phyloP scores from a whole-genome alignment of 345 rosid genomes.

The Conringia planisiliqua region DNA sequence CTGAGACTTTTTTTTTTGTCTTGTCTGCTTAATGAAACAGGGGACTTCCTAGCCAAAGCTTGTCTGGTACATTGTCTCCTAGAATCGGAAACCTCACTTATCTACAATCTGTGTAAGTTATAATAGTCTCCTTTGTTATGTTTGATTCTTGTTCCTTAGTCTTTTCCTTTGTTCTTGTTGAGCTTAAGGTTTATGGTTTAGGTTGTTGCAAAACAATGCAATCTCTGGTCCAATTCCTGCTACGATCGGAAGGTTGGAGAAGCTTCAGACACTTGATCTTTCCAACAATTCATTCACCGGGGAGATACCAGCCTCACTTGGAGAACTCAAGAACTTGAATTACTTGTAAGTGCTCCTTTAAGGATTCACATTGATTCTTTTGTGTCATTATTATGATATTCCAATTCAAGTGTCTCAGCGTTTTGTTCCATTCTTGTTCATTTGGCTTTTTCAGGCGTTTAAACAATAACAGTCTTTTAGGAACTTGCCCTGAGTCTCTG shows the following conservation, averaged over 20 bases:
- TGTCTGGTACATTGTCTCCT: slow-evolving; percentile 90
- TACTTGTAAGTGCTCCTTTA: slow-evolving; percentile 59
- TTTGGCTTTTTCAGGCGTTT: slow-evolving; percentile 56
- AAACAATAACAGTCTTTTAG: slow-evolving; percentile 91
- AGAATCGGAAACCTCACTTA: slow-evolving; percentile 78
- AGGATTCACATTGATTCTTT: neutral
- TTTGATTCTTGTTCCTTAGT: neutral
- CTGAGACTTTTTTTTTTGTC: slow-evolving; percentile 15
- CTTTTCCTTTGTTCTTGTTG: slow-evolving; percentile 1
- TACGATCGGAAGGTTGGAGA: slow-evolving; percentile 78
- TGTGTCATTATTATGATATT: neutral
- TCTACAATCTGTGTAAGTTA: slow-evolving; percentile 82
- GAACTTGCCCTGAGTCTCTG: slow-evolving; percentile 73
- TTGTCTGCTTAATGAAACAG: slow-evolving; percentile 40
- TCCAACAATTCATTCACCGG: slow-evolving; percentile 81
- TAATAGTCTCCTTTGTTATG: slow-evolving; percentile 10
- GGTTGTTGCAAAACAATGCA: slow-evolving; percentile 94
- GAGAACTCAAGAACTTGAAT: slow-evolving; percentile 72
- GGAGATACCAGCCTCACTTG: slow-evolving; percentile 70
- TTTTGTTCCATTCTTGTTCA: neutral
- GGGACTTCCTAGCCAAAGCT: slow-evolving; percentile 91
- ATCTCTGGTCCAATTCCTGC: slow-evolving; percentile 80
- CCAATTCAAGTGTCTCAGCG: slow-evolving; percentile 2
- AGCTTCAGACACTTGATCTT: slow-evolving; percentile 88
- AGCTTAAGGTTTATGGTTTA: slow-evolving; percentile 30